Base-by-base conservation (phyloP, 371 early-diverging fungal genomes). In the Capillidium heterosporum region DNA sequence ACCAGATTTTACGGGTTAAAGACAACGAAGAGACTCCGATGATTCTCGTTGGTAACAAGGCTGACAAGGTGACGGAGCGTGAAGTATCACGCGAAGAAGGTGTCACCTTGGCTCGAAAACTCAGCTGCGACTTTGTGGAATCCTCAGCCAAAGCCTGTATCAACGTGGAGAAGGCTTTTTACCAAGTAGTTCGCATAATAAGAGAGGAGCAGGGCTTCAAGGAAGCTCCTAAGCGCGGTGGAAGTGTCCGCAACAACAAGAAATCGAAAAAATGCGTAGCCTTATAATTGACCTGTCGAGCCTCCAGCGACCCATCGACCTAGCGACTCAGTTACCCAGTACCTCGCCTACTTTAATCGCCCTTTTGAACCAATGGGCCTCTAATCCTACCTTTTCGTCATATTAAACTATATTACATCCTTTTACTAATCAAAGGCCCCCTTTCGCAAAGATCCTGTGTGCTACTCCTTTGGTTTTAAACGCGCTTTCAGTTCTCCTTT, bases 31-130 rank as follows among this genome's bases (percentile, higher is more conserved):
- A 77, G 54, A 78, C 86, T 21, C 91, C 92, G 19, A 72, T 92
- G 66, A 83, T 92, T 69, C 71, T 97, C 26, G 87, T 97, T 21
- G 97, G 94, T 54, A 97, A 95, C 74, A 94, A 95, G 72, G 82
- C 81, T 54, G 91, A 91, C 65, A 76, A 82, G 61, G 67, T 77
- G 27, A 74, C 74, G 31, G 82, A 89, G 58, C 70, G 89, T 47
- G 82, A 83, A 59, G 87, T 91, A 10, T 76, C 80, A 15, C 72
- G 74, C 52, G 80, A 81, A 62, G 88, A 90, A 61, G 97, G 89
- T 28, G 67, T 73, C 58, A 71, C 71, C n/a, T 82, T 87, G 75
- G 84, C 93, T 11, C 71, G 75, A 55, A 57, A 69, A 29, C 62
- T 90, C 28, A 67, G 74, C 17, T 77, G 91, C 56, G 72, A 85